phyloP scores from a whole-genome alignment of 2,329 filamentous ascomycete genomes.

The Fusarium napiforme region DNA sequence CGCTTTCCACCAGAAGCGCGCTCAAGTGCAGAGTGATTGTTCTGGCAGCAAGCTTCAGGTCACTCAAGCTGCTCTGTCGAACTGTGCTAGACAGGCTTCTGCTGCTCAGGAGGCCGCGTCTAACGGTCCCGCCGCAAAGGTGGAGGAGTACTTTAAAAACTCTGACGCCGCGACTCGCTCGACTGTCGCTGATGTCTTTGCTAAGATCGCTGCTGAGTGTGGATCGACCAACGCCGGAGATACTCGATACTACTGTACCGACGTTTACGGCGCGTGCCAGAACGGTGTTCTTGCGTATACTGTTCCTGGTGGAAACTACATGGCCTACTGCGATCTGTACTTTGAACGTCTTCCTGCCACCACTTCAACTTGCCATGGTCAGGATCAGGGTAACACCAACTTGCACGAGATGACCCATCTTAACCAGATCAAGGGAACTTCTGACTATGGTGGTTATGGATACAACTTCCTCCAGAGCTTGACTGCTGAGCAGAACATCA shows the following conservation, averaged over 20 bases:
- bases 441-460: conserved; percentile 68
- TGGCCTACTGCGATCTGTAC: conserved; percentile 71
- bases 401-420: conserved; percentile 74
- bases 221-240: conserved; percentile 58
- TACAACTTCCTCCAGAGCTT: conserved; percentile 63
- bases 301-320: conserved; percentile 61
- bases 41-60: conserved; percentile 57
- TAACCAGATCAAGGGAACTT: conserved; percentile 66
- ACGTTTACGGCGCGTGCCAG: conserved; percentile 64
- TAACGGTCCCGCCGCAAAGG: conserved; percentile 59
- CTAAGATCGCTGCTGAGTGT: conserved; percentile 66
- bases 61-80: conserved; percentile 62
- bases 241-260: conserved; percentile 68
- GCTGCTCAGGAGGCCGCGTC: conserved; percentile 63
- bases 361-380: conserved; percentile 65
- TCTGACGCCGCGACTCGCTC: conserved; percentile 56
- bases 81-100: conserved; percentile 64
- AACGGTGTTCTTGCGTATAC: conserved; percentile 69
- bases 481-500: conserved; percentile 61
- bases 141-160: conserved; percentile 73
- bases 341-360: conserved; percentile 65
- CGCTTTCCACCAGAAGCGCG: conserved; percentile 63
- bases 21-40: conserved; percentile 64
- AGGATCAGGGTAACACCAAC: conserved; percentile 73
- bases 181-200: conserved; percentile 63